Conservation (phyloP, 2,329 filamentous ascomycete species). For the Cryphonectria japonica region DNA sequence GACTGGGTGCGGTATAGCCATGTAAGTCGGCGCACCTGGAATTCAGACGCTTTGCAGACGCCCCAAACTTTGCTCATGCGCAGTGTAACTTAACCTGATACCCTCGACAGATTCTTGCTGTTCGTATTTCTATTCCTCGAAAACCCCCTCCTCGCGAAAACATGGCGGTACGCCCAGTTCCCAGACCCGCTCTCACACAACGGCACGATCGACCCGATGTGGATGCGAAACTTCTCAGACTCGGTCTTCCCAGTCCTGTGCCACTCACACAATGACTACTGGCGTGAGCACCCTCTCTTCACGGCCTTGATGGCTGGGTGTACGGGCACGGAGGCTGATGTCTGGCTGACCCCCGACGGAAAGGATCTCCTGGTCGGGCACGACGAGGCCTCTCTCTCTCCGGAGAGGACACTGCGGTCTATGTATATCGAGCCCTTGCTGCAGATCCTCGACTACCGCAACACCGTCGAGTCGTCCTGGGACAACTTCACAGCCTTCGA, state of each 20-base stretch:
- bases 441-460: constrained; percentile 2
- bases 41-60: not conserved
- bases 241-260: not conserved
- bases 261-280: not conserved
- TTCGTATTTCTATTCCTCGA: not conserved
- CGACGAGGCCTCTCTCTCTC: not conserved
- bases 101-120: not conserved
- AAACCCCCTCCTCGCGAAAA: not conserved
- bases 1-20: not conserved
- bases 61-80: not conserved
- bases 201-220: not conserved
- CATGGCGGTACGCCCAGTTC: not conserved
- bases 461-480: constrained; percentile 1
- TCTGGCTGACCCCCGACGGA: not conserved
- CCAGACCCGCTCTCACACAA: not conserved
- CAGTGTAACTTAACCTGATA: not conserved
- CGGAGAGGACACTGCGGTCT: not conserved
- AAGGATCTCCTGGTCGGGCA: not conserved
- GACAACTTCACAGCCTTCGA: not conserved
- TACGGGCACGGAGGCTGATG: not conserved
- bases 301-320: not conserved
- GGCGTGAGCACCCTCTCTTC: not conserved
- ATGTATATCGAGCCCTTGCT: not conserved
- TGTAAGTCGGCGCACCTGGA: not conserved
- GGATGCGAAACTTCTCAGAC: not conserved